Base-by-base conservation (phyloP, 805 yeast species). In the Hanseniaspora mollemarum region DNA sequence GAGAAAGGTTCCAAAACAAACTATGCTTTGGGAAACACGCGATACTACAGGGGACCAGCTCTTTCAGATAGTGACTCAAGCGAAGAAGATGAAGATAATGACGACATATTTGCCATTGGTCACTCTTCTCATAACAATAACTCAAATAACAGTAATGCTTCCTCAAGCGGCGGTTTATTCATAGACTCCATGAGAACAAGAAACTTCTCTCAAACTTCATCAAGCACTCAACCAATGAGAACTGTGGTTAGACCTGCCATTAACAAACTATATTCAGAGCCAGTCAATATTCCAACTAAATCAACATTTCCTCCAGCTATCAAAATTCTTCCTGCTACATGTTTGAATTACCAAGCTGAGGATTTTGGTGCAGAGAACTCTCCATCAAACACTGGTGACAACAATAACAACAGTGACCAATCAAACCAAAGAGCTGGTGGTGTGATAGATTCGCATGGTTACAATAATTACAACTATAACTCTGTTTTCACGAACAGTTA, bases 291-390 rank as follows among this genome's bases (percentile, higher is more conserved):
- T 10, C 5, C 12, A 8, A 10, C 31, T 5, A 39, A 25, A 16
- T 15, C 25, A n/a, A 39, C 8, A 25, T 48, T 54, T 19, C 60
- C 62, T 55, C 74, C 75, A 40, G 83, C 86, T 10, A 87, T 88
- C 55, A 87, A 86, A 33, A 70, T 78, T 40, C 67, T 90, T 48
- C 96, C 97, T 2, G 80, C 96, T 1, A 87, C 97, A 0, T 79
- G 86, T 0, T 73, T 90, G 51, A 87, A 88, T 61, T 77, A 78
- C 61, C 85, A 86, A 7, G 77, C 83, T 50, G 78, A 80, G 55
- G 82, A 78, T 53, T 22, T 67, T 63, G 2, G 13, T 13, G 15
- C 35, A 16, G 28, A 4, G 9, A 9, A 9, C 32, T 9, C 12
- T 13, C 32, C 9, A 9, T 28, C 32, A 28, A 48, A 18, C 42